A percentile compares a stretch with the other conserved stretches of the same genome.
Evolutionary conservation across 306 rosid genomes (phyloP).

Genomic region (Nissolia schottii): DNA sequence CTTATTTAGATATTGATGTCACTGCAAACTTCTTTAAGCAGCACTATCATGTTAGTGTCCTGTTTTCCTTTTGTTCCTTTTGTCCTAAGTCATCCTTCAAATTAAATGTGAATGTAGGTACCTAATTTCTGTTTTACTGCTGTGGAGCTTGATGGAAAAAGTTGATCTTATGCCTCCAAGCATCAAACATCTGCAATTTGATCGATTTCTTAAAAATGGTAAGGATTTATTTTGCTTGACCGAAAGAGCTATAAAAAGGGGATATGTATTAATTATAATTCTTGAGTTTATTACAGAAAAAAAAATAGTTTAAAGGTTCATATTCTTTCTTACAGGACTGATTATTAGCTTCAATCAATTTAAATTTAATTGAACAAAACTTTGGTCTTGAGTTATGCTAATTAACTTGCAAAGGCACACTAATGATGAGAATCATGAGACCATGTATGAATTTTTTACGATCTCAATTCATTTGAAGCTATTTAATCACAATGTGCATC

Average conservation of each 20-base stretch:
- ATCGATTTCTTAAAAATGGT: slow-evolving; percentile 75
- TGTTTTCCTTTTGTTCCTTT: neutral
- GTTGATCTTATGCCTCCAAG: slow-evolving; percentile 65
- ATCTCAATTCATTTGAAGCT: neutral
- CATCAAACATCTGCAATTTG: slow-evolving; percentile 56
- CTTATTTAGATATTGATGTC: neutral
- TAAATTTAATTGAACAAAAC: neutral
- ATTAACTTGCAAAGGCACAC: neutral
- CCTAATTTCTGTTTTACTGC: slow-evolving; percentile 55
- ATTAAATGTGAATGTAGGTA: slow-evolving; percentile 42
- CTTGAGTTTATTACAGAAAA: neutral
- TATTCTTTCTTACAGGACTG: neutral
- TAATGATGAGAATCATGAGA: neutral
- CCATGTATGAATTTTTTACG: neutral
- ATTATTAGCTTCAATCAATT: neutral
- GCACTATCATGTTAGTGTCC: neutral
- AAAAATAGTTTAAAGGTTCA: neutral
- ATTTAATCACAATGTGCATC: neutral
- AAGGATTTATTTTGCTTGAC: slow-evolving; percentile 5
- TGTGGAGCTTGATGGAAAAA: slow-evolving; percentile 52
- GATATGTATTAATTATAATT: no score
- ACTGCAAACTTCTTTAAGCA: neutral
- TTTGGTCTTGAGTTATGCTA: neutral
- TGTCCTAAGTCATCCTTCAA: neutral
- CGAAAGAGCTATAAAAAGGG: slow-evolving; percentile 4